Conservation (phyloP, 352 stramenopile genomes). For the Phytophthora colocasiae region DNA sequence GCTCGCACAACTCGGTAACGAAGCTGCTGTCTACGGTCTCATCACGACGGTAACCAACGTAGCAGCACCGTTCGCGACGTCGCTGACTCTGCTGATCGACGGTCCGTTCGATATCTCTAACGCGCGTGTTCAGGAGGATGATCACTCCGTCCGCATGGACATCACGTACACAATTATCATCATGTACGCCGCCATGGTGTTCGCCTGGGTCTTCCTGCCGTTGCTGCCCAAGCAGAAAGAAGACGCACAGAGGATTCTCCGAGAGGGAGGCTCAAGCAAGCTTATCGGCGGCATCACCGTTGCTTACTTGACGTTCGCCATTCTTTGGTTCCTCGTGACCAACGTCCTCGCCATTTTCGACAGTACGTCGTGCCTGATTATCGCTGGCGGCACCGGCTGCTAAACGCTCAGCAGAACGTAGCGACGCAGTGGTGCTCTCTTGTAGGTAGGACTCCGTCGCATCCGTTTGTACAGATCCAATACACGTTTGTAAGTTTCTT, state of each 20-base stretch:
- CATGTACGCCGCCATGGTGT: constrained; percentile 28
- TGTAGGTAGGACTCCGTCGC: constrained; percentile 1
- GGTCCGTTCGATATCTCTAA: constrained; percentile 26
- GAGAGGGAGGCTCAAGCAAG: constrained; percentile 20
- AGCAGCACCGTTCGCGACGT: constrained; percentile 19
- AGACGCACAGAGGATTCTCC: constrained; percentile 18
- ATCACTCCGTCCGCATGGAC: constrained; percentile 27
- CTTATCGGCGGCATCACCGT: constrained; percentile 20
- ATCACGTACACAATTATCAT: constrained; percentile 33
- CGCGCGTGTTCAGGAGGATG: constrained; percentile 17
- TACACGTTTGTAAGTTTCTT: no score
- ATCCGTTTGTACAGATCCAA: neutral
- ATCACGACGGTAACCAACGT: constrained; percentile 29
- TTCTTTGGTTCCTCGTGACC: constrained; percentile 26
- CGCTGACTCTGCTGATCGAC: constrained; percentile 18
- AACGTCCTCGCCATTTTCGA: constrained; percentile 33
- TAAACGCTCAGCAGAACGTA: constrained; percentile 8
- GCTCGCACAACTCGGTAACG: constrained; percentile 24
- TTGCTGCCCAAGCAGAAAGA: constrained; percentile 33
- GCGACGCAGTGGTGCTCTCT: constrained; percentile 13
- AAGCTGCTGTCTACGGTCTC: constrained; percentile 23
- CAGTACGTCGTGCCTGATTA: constrained; percentile 30
- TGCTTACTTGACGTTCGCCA: constrained; percentile 19
- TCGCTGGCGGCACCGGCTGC: constrained; percentile 21
- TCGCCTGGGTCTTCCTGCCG: constrained; percentile 25